Evolutionary conservation across 2,329 filamentous ascomycete genomes (phyloP).

Genomic region (Paraphaeosphaeria sporulosa): DNA sequence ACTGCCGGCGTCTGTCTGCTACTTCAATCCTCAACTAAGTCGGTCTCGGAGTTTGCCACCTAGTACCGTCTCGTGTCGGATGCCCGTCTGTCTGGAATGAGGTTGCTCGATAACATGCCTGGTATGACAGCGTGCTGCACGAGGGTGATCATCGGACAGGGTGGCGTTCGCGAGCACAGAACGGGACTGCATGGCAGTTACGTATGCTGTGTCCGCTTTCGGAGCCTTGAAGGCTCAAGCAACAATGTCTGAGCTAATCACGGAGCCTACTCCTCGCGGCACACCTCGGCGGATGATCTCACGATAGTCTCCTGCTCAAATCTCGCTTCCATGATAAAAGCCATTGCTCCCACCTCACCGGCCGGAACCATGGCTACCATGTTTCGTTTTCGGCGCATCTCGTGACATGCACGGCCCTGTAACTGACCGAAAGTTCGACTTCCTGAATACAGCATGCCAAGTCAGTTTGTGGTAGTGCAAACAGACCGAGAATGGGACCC

Average conservation of each 20-base stretch:
- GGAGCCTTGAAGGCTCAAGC: neutral
- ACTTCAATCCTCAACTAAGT: slow-evolving; percentile 3
- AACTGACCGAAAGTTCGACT: neutral
- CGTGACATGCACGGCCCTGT: neutral
- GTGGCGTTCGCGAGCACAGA: slow-evolving; percentile 4
- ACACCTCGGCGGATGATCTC: neutral
- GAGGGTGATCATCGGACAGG: neutral
- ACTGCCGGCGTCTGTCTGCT: slow-evolving; percentile 1
- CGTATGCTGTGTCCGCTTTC: neutral
- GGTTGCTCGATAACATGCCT: slow-evolving; percentile 11
- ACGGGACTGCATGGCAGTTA: slow-evolving; percentile 10
- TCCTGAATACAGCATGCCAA: neutral
- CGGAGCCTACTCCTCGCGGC: neutral
- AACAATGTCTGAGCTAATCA: neutral
- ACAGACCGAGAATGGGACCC: neutral
- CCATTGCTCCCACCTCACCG: neutral
- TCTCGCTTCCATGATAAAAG: neutral
- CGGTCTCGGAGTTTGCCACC: slow-evolving; percentile 10
- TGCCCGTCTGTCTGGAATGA: slow-evolving; percentile 10
- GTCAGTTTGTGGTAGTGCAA: neutral
- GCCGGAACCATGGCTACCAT: neutral
- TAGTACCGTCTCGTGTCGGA: slow-evolving; percentile 14
- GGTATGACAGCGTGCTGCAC: slow-evolving; percentile 9
- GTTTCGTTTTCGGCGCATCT: neutral
- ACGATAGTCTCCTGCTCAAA: neutral